These are phyloP conservation scores for Sporothrix pseudoabietina DNA, from an alignment of 2,329 filamentous ascomycete species.

Conservation along the genomic window DNA sequence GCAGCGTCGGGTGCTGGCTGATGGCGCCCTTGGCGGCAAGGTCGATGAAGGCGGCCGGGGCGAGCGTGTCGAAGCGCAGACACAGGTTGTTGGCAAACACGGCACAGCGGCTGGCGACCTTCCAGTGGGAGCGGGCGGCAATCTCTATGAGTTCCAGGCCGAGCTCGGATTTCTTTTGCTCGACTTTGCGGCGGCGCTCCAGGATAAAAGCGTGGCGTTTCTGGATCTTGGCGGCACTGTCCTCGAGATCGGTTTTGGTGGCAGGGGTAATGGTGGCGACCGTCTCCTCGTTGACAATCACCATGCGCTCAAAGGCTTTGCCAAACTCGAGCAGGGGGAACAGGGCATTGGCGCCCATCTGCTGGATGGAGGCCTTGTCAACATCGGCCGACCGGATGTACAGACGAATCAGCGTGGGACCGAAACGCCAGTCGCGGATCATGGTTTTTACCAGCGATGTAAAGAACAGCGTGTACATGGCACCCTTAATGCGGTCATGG, in stretches of 20 bases:
- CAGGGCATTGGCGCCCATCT: conserved; percentile 75
- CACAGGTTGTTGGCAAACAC: conserved; percentile 90
- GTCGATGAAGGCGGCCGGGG: conserved; percentile 78
- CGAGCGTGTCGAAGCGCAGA: conserved; percentile 86
- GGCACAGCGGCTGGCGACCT: conserved; percentile 85
- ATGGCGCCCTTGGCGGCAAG: conserved; percentile 81
- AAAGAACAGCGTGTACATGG: conserved; percentile 86
- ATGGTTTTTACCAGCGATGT: conserved; percentile 87
- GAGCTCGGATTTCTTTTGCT: conserved; percentile 77
- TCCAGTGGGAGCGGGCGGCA: conserved; percentile 87
- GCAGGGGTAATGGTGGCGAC: conserved; percentile 71
- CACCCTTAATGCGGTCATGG: conserved; percentile 90
- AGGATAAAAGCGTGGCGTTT: conserved; percentile 73
- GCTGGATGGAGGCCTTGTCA: conserved; percentile 93
- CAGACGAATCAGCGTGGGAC: conserved; percentile 82
- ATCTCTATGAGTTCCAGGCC: conserved; percentile 79
- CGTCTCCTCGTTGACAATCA: conserved; percentile 72
- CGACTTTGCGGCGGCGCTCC: conserved; percentile 73
- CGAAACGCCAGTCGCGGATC: conserved; percentile 90
- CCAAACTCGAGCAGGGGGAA: conserved; percentile 92
- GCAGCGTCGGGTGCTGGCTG: conserved; percentile 84
- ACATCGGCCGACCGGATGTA: conserved; percentile 89
- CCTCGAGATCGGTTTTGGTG: conserved; percentile 44
- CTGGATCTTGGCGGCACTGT: conserved; percentile 63
- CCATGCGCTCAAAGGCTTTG: conserved; percentile 81